Percentiles rank a stretch among this genome's conserved stretches.
phyloP scores from a whole-genome alignment of 345 rosid species.

The Populus davidiana region DNA sequence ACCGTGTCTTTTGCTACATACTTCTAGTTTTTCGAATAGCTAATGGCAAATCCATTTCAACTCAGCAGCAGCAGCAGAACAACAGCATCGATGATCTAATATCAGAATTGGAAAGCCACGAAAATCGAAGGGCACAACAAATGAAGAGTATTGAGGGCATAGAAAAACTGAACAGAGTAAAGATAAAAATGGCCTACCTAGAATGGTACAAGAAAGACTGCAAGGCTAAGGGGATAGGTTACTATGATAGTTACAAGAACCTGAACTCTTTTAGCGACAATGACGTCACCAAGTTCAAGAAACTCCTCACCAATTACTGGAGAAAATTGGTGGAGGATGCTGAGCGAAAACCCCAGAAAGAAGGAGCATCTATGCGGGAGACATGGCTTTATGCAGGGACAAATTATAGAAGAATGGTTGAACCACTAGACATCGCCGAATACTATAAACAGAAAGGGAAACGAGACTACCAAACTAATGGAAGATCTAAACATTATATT shows the following conservation, averaged over 20 bases:
- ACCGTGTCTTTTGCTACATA: background rate
- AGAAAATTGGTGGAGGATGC: conserved; percentile 40
- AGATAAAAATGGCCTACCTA: conserved; percentile 38
- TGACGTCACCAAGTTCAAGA: conserved; percentile 4
- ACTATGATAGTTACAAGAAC: conserved; percentile 59
- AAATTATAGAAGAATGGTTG: conserved; percentile 61
- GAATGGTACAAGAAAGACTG: conserved; percentile 63
- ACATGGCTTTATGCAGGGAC: conserved; percentile 47
- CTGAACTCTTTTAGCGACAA: background rate
- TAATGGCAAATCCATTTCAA: background rate
- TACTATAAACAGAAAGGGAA: conserved; percentile 30
- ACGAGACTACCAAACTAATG: conserved; percentile 28
- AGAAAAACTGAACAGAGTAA: conserved; percentile 38
- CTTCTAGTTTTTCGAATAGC: background rate
- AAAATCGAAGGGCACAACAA: conserved; percentile 13
- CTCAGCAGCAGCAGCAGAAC: conserved; percentile 21
- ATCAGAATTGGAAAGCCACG: conserved; percentile 20
- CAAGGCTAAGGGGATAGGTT: conserved; percentile 34
- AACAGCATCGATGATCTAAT: conserved; percentile 14
- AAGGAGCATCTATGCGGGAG: conserved; percentile 17
- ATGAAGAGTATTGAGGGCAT: conserved; percentile 18
- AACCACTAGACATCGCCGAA: conserved; percentile 80
- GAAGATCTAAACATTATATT: conserved; percentile 49
- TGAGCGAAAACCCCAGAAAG: conserved; percentile 49
- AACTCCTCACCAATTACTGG: conserved; percentile 46